Conservation (phyloP, 1,284 basidiomycete genomes). For the Xerocomus nothofagi region DNA sequence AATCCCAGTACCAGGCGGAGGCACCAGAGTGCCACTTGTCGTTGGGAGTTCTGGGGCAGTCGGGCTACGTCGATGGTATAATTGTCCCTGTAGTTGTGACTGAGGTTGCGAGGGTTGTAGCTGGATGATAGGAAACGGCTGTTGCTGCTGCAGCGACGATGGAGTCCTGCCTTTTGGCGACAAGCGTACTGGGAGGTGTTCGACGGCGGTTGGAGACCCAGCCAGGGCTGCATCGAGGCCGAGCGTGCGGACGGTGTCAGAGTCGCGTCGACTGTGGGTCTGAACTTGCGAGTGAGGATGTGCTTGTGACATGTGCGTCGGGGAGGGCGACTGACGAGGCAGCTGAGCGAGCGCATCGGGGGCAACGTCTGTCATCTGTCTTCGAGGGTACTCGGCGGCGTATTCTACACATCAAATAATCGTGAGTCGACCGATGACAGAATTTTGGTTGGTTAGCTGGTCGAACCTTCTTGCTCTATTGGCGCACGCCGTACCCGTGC, state of each 20-base stretch:
- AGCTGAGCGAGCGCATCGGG: conserved; percentile 28
- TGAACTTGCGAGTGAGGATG: conserved; percentile 31
- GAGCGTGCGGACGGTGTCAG: conserved; percentile 64
- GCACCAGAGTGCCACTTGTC: conserved; percentile 39
- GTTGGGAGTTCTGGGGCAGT: conserved; percentile 61
- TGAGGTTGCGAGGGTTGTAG: conserved; percentile 25
- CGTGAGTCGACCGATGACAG: conserved; percentile 12
- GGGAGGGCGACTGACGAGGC: conserved; percentile 55
- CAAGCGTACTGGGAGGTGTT: conserved; percentile 30
- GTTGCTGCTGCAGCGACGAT: conserved; percentile 28
- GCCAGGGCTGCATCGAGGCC: conserved; percentile 27
- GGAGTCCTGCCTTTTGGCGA: conserved; percentile 25
- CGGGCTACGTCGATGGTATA: conserved; percentile 56
- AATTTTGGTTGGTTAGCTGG: conserved; percentile 8
- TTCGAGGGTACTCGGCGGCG: conserved; percentile 21
- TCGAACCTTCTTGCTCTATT: conserved; percentile 41
- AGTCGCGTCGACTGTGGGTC: conserved; percentile 64
- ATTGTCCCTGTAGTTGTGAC: conserved; percentile 27
- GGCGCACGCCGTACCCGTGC: conserved; percentile 35
- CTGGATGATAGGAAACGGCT: conserved; percentile 32
- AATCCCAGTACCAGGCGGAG: conserved; percentile 20
- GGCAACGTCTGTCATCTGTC: conserved; percentile 14
- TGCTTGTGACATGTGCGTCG: conserved; percentile 41
- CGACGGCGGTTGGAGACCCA: conserved; percentile 44
- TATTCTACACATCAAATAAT: conserved; percentile 28